These are phyloP conservation scores for Tetradesmus lagerheimii DNA, from an alignment of 139 green algal species.

Conservation along the genomic window DNA sequence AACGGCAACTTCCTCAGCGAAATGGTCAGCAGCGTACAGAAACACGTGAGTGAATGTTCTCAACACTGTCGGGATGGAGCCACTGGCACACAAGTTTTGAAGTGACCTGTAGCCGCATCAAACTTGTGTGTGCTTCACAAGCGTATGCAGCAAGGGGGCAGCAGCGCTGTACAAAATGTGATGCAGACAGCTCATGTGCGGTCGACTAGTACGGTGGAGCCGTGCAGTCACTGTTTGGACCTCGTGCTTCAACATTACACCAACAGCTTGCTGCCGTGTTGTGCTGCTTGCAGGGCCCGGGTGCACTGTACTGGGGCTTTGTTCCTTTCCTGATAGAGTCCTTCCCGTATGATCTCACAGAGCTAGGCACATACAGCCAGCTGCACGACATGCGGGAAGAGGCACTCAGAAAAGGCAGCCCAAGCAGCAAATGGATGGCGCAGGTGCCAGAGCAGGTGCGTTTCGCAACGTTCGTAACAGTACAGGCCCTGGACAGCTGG, in stretches of 20 bases:
- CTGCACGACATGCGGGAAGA: conserved; percentile 39
- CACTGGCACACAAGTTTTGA: too few relatives aligned
- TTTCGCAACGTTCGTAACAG: not conserved
- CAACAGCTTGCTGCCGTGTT: not conserved
- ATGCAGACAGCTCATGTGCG: too few relatives aligned
- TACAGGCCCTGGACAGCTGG: too few relatives aligned
- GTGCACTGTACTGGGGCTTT: conserved; percentile 72
- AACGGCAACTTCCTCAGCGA: conserved; percentile 61
- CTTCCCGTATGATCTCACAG: conserved; percentile 76
- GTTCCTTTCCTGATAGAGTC: conserved; percentile 70
- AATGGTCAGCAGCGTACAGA: conserved; percentile 60
- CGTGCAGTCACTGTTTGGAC: too few relatives aligned
- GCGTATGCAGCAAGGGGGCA: not conserved
- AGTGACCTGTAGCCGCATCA: too few relatives aligned
- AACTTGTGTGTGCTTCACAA: too few relatives aligned
- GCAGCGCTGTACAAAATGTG: too few relatives aligned
- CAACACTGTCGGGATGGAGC: too few relatives aligned
- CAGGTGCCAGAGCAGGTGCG: conserved; percentile 37
- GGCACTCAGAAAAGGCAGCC: not conserved
- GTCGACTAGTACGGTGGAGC: too few relatives aligned
- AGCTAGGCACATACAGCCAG: conserved; percentile 62
- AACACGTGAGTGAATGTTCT: not conserved
- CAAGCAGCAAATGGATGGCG: not conserved
- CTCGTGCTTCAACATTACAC: too few relatives aligned
- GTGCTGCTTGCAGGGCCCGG: conserved; percentile 46